A percentile compares a stretch with the other conserved stretches of the same genome.
phyloP scores from a whole-genome alignment of 1,284 basidiomycete species.

The Phlebopus sp. region DNA sequence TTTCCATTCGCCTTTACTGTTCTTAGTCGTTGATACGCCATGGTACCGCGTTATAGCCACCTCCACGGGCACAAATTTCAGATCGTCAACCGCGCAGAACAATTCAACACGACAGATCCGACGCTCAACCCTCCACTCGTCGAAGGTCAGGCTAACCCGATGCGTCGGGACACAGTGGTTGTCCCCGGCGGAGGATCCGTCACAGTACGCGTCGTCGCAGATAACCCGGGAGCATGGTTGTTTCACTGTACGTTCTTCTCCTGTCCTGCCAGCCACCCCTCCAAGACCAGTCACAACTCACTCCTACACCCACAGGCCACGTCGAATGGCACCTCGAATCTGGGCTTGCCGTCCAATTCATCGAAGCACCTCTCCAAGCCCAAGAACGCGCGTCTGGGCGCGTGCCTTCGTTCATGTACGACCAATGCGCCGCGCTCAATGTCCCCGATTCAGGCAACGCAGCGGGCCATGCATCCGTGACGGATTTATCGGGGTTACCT shows the following conservation, averaged over 20 bases:
- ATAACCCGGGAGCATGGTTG: slow-evolving; percentile 85
- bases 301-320: slow-evolving; percentile 48
- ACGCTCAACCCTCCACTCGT: slow-evolving; percentile 77
- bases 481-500: slow-evolving; percentile 61
- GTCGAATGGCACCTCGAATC: slow-evolving; percentile 81
- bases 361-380: slow-evolving; percentile 70
- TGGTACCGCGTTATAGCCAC: slow-evolving; percentile 46
- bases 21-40: not conserved
- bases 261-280: not conserved
- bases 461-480: slow-evolving; percentile 62
- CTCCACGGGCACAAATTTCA: slow-evolving; percentile 82
- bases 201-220: slow-evolving; percentile 67
- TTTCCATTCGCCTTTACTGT: slow-evolving; percentile 3
- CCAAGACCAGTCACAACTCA: not conserved
- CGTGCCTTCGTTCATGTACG: slow-evolving; percentile 53
- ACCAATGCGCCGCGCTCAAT: slow-evolving; percentile 71
- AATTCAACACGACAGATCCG: slow-evolving; percentile 78
- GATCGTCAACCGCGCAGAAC: slow-evolving; percentile 67
- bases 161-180: slow-evolving; percentile 78
- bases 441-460: slow-evolving; percentile 74
- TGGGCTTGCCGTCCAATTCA: slow-evolving; percentile 75
- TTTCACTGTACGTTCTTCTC: slow-evolving; percentile 60
- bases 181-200: slow-evolving; percentile 60
- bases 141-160: slow-evolving; percentile 78
- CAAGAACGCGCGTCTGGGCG: slow-evolving; percentile 42